Evolutionary conservation across 768 basidiomycete genomes (phyloP), one percentile per base, ranked within the genome.

Genomic region (Amanita pallidorosea): DNA sequence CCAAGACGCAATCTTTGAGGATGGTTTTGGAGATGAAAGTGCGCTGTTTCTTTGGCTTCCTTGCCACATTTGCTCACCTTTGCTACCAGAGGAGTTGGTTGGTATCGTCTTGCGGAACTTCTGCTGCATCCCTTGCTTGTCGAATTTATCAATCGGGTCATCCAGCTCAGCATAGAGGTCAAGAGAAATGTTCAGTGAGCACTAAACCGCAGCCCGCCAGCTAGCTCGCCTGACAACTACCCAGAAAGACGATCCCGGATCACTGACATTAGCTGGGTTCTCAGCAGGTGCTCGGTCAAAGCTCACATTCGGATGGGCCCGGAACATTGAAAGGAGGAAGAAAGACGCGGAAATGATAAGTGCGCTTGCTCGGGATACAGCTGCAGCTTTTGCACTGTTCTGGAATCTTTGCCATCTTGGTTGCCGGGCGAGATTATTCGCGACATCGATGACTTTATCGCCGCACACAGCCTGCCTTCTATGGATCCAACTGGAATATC

Each of bases 321-420:
- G n/a, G n/a, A n/a, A n/a, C n/a, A n/a, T n/a, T n/a, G n/a, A n/a
- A n/a, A n/a, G 13, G 17, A 36, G 35, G 13, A 5, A 15, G 5
- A 6, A 15, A 36, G 13, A 36, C 13, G 17, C 13, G 13, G 13
- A 15, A n/a, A 12, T 15, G 35, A 15, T 36, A 34, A 34, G 34
- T 34, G 34, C 8, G 15, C 34, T 34, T n/a, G 35, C 35, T 12
- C 17, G 35, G 17, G 13, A 11, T 36, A 36, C 5, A 13, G 13
- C 11, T 15, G 8, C 13, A 36, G 35, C 35, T 34, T 13, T 62
- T 64, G 58, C 63, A 60, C 23, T n/a, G 55, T 57, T 23, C 64
- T 62, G 56, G 64, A 60, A 40, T 8, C 54, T 53, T 12, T 44
- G 36, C 29, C 11, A 42, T 36, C 25, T 29, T 47, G 36, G 17